These are phyloP conservation scores for Tilletia indica DNA, from an alignment of 1,284 basidiomycete genomes.

Conservation along the genomic window DNA sequence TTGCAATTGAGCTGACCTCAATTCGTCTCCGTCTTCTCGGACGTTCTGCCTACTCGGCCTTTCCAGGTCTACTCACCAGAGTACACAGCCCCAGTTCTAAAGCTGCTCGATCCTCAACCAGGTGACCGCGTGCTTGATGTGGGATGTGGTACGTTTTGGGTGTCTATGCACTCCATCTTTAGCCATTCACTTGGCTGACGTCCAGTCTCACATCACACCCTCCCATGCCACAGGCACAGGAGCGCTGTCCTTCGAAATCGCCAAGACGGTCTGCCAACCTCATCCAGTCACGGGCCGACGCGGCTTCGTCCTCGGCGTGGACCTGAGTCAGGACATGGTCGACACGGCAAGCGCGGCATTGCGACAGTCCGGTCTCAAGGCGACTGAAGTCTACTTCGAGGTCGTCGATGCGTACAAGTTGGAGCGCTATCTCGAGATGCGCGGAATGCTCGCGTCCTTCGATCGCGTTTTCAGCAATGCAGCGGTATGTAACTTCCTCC, in stretches of 20 bases:
- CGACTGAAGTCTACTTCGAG: constrained; percentile 12
- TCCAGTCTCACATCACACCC: neutral
- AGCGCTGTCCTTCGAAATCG: constrained; percentile 29
- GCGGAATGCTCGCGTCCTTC: constrained; percentile 8
- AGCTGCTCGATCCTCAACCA: constrained; percentile 31
- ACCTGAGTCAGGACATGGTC: constrained; percentile 33
- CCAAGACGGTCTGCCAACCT: constrained; percentile 12
- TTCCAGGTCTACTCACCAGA: constrained; percentile 28
- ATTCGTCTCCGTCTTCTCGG: too few species aligned
- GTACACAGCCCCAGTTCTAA: constrained; percentile 30
- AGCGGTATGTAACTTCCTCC: constrained; percentile 7
- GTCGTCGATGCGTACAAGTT: constrained; percentile 27
- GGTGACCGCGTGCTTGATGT: constrained; percentile 35
- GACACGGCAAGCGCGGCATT: constrained; percentile 18
- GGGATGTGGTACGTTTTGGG: constrained; percentile 30
- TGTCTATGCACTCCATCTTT: neutral
- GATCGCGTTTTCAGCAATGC: constrained; percentile 38
- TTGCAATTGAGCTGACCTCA: too few species aligned
- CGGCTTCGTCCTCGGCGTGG: constrained; percentile 27
- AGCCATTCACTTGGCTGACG: neutral
- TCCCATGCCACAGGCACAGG: constrained; percentile 26
- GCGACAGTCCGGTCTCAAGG: neutral
- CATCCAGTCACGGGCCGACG: constrained; percentile 7
- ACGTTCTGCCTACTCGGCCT: neutral
- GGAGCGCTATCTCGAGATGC: neutral